A percentile compares a stretch with the other conserved stretches of the same genome.
Evolutionary conservation across 2,329 filamentous ascomycete genomes (phyloP).

Genomic region (Aschersonia sp.): DNA sequence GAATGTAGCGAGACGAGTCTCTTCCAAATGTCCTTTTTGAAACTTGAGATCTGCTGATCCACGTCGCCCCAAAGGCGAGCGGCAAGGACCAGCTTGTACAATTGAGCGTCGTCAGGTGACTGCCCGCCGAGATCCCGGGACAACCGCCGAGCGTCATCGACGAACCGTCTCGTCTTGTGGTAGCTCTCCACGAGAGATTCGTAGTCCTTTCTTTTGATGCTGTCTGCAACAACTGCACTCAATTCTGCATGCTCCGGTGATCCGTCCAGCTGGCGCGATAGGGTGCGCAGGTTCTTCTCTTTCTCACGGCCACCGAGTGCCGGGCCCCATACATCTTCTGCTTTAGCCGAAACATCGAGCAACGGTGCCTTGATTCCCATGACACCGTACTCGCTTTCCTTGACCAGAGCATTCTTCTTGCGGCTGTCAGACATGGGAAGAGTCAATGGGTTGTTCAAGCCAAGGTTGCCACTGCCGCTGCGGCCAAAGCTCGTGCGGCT

Average conservation of each 20-base stretch:
- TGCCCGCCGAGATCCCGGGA: slow-evolving; percentile 39
- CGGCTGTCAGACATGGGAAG: slow-evolving; percentile 35
- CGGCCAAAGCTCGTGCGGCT: slow-evolving; percentile 54
- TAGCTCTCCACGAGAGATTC: slow-evolving; percentile 80
- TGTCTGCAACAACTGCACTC: slow-evolving; percentile 61
- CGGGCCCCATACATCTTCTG: slow-evolving; percentile 94
- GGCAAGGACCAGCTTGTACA: slow-evolving; percentile 76
- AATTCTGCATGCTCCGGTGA: slow-evolving; percentile 74
- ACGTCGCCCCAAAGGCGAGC: slow-evolving; percentile 94
- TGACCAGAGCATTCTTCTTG: slow-evolving; percentile 80
- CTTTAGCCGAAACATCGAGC: slow-evolving; percentile 81
- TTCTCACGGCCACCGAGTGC: slow-evolving; percentile 83
- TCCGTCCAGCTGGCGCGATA: slow-evolving; percentile 61
- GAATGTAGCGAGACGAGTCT: slow-evolving; percentile 56
- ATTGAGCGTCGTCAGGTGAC: slow-evolving; percentile 59
- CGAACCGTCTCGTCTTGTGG: slow-evolving; percentile 64
- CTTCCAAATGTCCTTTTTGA: slow-evolving; percentile 85
- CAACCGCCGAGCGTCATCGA: slow-evolving; percentile 61
- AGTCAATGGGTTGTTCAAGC: slow-evolving; percentile 22
- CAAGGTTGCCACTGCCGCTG: slow-evolving; percentile 22
- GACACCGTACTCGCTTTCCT: slow-evolving; percentile 85
- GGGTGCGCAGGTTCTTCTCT: slow-evolving; percentile 70
- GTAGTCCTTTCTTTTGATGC: slow-evolving; percentile 83
- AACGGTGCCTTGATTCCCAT: slow-evolving; percentile 78
- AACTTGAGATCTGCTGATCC: slow-evolving; percentile 67